phyloP scores from a whole-genome alignment of 495 filamentous ascomycete genomes.

The Penicillium pancosmium region DNA sequence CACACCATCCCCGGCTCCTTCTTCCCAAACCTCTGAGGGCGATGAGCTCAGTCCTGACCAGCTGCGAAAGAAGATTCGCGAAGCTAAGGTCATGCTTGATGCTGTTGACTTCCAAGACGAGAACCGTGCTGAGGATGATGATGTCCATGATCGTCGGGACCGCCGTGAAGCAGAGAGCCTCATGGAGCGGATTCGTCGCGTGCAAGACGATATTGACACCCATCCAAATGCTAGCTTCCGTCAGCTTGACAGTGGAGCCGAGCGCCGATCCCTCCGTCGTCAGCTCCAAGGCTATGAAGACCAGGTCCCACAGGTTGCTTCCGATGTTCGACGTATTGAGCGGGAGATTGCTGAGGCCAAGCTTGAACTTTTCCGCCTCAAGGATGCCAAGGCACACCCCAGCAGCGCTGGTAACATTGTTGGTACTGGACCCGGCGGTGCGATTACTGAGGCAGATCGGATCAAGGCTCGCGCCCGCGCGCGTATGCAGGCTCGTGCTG shows the following conservation, averaged over 20 bases:
- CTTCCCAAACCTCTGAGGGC: constrained; percentile 69
- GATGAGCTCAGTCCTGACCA: constrained; percentile 88
- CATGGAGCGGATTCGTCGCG: constrained; percentile 86
- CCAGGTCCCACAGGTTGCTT: constrained; percentile 87
- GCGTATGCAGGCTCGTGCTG: constrained; percentile 97
- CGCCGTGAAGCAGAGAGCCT: constrained; percentile 91
- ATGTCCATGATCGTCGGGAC: constrained; percentile 86
- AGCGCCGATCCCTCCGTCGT: constrained; percentile 80
- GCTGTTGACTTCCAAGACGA: constrained; percentile 97
- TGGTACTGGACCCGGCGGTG: constrained; percentile 90
- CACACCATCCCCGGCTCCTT: constrained; percentile 73
- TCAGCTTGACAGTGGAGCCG: constrained; percentile 79
- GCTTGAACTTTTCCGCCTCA: constrained; percentile 91
- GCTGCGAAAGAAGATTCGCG: constrained; percentile 87
- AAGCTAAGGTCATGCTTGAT: constrained; percentile 94
- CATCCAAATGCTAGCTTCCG: constrained; percentile 80
- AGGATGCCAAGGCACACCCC: constrained; percentile 90
- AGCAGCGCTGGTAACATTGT: constrained; percentile 80
- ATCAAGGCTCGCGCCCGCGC: constrained; percentile 94
- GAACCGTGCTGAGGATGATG: constrained; percentile 85
- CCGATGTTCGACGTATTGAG: constrained; percentile 86
- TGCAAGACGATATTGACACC: constrained; percentile 94
- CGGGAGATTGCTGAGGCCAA: constrained; percentile 89
- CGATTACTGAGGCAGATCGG: constrained; percentile 89
- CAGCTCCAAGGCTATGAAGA: constrained; percentile 89